These are phyloP conservation scores for Kazachstania taianensis DNA, from an alignment of 805 yeast species.

Conservation along the genomic window DNA sequence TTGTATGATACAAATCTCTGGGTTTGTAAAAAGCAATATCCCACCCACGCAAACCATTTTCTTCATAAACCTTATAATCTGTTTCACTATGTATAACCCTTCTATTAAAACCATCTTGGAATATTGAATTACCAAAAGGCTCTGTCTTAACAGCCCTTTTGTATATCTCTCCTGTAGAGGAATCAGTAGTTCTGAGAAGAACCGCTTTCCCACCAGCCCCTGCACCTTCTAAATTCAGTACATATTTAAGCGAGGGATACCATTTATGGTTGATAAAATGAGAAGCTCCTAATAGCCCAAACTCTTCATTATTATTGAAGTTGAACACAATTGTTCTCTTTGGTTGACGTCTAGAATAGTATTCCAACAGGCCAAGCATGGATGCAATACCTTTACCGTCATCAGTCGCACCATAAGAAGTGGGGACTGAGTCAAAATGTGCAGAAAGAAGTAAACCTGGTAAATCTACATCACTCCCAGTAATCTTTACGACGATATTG, in stretches of 20 bases:
- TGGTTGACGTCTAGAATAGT: conserved; percentile 44
- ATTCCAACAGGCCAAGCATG: conserved; percentile 56
- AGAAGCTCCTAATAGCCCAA: conserved; percentile 75
- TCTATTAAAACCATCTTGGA: conserved; percentile 75
- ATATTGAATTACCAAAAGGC: conserved; percentile 73
- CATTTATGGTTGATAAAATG: conserved; percentile 66
- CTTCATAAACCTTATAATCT: conserved; percentile 64
- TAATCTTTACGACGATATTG: conserved; percentile 65
- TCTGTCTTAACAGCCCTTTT: conserved; percentile 40
- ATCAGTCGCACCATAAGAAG: conserved; percentile 81
- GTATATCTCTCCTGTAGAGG: conserved; percentile 52
- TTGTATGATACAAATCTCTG: conserved; percentile 74
- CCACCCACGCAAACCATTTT: conserved; percentile 67
- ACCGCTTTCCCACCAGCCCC: conserved; percentile 85
- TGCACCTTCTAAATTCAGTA: conserved; percentile 83
- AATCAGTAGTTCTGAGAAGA: conserved; percentile 75
- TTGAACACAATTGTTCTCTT: conserved; percentile 66
- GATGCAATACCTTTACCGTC: conserved; percentile 87
- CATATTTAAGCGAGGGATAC: conserved; percentile 49
- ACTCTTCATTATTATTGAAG: conserved; percentile 84
- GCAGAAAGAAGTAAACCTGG: conserved; percentile 72
- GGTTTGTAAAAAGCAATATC: conserved; percentile 88
- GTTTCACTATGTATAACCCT: conserved; percentile 72
- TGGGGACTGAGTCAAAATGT: conserved; percentile 84
- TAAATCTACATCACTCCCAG: conserved; percentile 47